phyloP scores from a whole-genome alignment of 768 basidiomycete genomes.

The Podaxis sp. region DNA sequence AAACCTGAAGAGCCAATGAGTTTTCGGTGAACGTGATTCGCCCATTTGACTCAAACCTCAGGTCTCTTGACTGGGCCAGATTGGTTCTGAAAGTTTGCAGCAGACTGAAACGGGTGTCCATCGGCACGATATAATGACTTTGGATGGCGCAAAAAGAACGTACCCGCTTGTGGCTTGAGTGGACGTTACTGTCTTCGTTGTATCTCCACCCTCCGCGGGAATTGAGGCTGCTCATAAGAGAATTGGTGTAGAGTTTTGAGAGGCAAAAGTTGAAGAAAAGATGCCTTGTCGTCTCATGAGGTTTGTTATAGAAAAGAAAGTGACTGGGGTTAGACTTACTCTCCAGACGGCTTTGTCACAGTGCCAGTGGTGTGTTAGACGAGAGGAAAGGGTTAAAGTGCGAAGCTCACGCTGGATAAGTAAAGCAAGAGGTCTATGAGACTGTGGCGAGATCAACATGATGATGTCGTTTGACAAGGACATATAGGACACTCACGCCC shows the following conservation, averaged over 20 bases:
- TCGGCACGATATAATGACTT: neutral
- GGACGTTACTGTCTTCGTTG: slow-evolving; percentile 6
- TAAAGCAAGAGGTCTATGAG: slow-evolving; percentile 23
- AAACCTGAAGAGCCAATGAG: slow-evolving; percentile 13
- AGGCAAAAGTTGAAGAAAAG: slow-evolving; percentile 39
- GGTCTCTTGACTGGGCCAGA: neutral
- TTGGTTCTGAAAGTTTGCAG: neutral
- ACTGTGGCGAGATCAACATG: neutral
- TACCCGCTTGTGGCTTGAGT: slow-evolving; percentile 6
- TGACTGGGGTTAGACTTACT: slow-evolving; percentile 3
- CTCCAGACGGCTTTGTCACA: slow-evolving; percentile 15
- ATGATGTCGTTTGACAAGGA: neutral
- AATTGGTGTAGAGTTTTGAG: slow-evolving; percentile 42
- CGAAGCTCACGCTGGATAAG: slow-evolving; percentile 21
- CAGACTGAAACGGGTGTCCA: neutral
- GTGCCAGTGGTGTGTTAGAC: neutral
- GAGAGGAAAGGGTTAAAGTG: neutral
- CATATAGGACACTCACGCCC: slow-evolving; percentile 1
- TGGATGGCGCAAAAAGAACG: neutral
- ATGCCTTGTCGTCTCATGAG: slow-evolving; percentile 25
- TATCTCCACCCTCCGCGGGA: slow-evolving; percentile 32
- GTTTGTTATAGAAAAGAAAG: neutral
- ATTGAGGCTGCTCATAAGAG: slow-evolving; percentile 40
- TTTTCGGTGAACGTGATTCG: neutral
- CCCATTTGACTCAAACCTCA: neutral